Evolutionary conservation across 306 rosid genomes (phyloP).

Genomic region (Trifolium pratense): DNA sequence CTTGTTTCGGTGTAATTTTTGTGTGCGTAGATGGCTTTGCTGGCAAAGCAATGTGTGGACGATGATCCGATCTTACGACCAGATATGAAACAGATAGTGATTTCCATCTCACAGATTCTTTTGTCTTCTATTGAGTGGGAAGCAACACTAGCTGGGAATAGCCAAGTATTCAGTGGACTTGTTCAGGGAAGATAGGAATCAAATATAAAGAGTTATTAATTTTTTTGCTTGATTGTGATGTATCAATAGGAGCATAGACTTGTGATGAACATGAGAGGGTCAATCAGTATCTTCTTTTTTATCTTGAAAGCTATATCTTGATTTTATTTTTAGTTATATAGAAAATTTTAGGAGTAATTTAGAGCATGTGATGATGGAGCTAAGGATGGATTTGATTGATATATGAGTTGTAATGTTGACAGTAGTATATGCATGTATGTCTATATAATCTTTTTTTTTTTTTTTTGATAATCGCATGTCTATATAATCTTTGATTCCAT

Average conservation of each 20-base stretch:
- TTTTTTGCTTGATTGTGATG: slow-evolving; percentile 34
- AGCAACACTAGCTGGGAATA: slow-evolving; percentile 97
- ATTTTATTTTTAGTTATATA: slow-evolving; percentile 38
- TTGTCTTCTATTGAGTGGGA: slow-evolving; percentile 97
- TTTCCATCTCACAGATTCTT: slow-evolving; percentile 87
- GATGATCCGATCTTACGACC: slow-evolving; percentile 92
- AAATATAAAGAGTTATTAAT: not conserved
- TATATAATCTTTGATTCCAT: slow-evolving; percentile 44
- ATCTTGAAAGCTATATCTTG: slow-evolving; percentile 21
- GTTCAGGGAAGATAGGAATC: slow-evolving; percentile 86
- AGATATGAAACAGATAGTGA: slow-evolving; percentile 88
- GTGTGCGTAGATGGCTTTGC: slow-evolving; percentile 67
- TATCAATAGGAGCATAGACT: slow-evolving; percentile 33
- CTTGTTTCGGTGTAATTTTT: slow-evolving; percentile 4
- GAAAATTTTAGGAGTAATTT: slow-evolving; percentile 44
- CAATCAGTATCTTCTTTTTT: slow-evolving; percentile 35
- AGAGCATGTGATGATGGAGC: slow-evolving; percentile 32
- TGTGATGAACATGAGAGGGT: slow-evolving; percentile 26
- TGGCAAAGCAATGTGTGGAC: slow-evolving; percentile 95
- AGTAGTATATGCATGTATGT: slow-evolving; percentile 20
- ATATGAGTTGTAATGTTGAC: slow-evolving; percentile 27
- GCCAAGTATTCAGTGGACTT: slow-evolving; percentile 99
- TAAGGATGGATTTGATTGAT: slow-evolving; percentile 29
- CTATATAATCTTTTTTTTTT: too few species aligned
- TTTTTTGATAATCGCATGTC: too few species aligned